Percentiles rank a stretch among this genome's conserved stretches.
Conservation (phyloP, 2,329 filamentous ascomycete species). For the Botrytis porri region DNA sequence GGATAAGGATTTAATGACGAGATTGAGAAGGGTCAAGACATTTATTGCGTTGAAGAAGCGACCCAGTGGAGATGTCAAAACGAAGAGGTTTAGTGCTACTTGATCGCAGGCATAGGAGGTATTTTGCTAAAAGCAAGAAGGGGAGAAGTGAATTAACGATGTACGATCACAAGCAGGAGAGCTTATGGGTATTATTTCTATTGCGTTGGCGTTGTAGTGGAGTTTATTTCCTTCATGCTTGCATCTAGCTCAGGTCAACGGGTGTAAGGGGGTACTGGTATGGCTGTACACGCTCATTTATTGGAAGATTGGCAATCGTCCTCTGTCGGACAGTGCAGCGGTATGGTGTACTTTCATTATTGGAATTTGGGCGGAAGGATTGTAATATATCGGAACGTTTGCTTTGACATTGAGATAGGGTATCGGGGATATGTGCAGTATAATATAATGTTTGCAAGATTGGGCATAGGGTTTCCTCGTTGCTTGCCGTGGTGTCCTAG, state of each 20-base stretch:
- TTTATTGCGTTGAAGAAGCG: conserved; percentile 62
- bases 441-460: background rate
- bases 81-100: conserved; percentile 14
- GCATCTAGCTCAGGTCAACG: background rate
- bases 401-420: background rate
- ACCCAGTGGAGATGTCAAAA: conserved; percentile 8
- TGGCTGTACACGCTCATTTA: background rate
- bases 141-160: background rate
- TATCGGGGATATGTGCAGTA: background rate
- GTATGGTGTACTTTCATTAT: background rate
- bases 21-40: conserved; percentile 67
- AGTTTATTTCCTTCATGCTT: background rate
- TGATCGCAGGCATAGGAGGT: background rate
- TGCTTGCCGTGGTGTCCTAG: background rate
- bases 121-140: background rate
- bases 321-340: background rate
- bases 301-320: background rate
- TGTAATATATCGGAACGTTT: background rate
- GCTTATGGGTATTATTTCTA: conserved; percentile 1
- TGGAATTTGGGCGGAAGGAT: background rate
- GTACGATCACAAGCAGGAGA: conserved; percentile 1
- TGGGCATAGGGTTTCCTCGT: background rate
- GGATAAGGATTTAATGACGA: conserved; percentile 72
- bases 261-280: background rate
- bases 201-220: background rate